phyloP scores from a whole-genome alignment of 2,329 filamentous ascomycete species.

The Aspergillus quadricinctus region DNA sequence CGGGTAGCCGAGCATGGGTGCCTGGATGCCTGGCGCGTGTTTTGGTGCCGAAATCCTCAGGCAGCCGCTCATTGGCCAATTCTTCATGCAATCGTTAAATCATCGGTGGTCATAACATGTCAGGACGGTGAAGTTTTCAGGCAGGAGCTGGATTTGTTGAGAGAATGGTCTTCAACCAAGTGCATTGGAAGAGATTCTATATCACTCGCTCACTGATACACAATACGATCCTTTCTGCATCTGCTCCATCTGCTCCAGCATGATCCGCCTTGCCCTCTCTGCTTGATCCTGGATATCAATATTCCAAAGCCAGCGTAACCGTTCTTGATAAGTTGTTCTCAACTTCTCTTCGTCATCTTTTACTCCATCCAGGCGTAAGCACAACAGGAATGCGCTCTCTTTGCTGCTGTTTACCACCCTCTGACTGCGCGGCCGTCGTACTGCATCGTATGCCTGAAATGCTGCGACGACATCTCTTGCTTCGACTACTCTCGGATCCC shows the following conservation, averaged over 20 bases:
- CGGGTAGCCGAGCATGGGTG: slow-evolving; percentile 23
- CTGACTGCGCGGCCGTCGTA: slow-evolving; percentile 48
- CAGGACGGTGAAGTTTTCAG: not conserved
- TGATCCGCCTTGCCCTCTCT: slow-evolving; percentile 18
- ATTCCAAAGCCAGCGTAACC: slow-evolving; percentile 33
- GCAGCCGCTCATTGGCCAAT: not conserved
- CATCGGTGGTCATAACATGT: not conserved
- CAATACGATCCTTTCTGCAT: not conserved
- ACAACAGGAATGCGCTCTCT: slow-evolving; percentile 35
- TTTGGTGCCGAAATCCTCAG: not conserved
- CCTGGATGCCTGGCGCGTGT: slow-evolving; percentile 1
- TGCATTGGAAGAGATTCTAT: no score
- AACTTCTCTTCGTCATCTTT: slow-evolving; percentile 24
- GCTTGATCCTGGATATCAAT: slow-evolving; percentile 26
- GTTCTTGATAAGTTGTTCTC: slow-evolving; percentile 16
- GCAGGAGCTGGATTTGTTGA: not conserved
- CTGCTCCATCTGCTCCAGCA: slow-evolving; percentile 4
- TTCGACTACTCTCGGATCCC: slow-evolving; percentile 28
- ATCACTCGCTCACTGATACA: not conserved
- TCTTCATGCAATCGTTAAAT: no score
- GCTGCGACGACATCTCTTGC: slow-evolving; percentile 38
- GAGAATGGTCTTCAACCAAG: not conserved
- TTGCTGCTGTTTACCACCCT: slow-evolving; percentile 50
- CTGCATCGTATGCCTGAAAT: slow-evolving; percentile 50
- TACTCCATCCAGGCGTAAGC: slow-evolving; percentile 23